phyloP scores from a whole-genome alignment of 345 rosid species.

The Aethionema arabicum region DNA sequence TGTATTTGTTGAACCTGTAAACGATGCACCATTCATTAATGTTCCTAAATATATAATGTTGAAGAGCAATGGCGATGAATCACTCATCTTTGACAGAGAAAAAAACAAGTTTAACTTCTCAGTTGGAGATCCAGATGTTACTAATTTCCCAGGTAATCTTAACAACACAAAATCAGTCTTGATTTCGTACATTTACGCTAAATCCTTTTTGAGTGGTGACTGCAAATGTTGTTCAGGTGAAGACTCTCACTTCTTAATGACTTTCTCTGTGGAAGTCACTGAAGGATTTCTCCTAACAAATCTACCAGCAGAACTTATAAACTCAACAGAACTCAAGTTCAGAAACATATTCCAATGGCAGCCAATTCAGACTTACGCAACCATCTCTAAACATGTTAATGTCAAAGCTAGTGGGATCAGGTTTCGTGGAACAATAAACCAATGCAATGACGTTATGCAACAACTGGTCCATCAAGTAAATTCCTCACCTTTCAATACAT shows the following conservation, averaged over 20 bases:
- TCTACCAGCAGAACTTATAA: slow-evolving; percentile 68
- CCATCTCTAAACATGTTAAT: slow-evolving; percentile 70
- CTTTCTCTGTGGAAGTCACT: slow-evolving; percentile 75
- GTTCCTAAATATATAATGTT: slow-evolving; percentile 57
- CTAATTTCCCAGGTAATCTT: slow-evolving; percentile 65
- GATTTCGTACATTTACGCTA: neutral
- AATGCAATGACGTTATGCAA: slow-evolving; percentile 74
- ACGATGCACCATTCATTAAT: slow-evolving; percentile 74
- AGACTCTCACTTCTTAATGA: slow-evolving; percentile 49
- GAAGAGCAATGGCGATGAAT: slow-evolving; percentile 42
- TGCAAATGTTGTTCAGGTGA: slow-evolving; percentile 47
- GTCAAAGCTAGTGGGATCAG: slow-evolving; percentile 77
- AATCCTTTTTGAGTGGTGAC: neutral
- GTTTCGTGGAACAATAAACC: slow-evolving; percentile 65
- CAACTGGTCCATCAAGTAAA: slow-evolving; percentile 61
- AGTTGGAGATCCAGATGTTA: slow-evolving; percentile 81
- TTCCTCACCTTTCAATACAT: neutral
- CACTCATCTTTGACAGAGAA: slow-evolving; percentile 50
- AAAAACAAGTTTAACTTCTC: slow-evolving; percentile 61
- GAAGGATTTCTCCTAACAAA: slow-evolving; percentile 62
- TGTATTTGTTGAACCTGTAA: slow-evolving; percentile 59
- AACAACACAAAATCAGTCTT: neutral
- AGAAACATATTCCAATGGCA: slow-evolving; percentile 66
- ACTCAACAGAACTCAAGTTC: slow-evolving; percentile 74
- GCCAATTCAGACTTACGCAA: slow-evolving; percentile 79